Percentiles rank a stretch among this genome's conserved stretches.
These are phyloP conservation scores for Picochlorum sp. DNA, from an alignment of 139 green algal genomes.

Conservation along the genomic window DNA sequence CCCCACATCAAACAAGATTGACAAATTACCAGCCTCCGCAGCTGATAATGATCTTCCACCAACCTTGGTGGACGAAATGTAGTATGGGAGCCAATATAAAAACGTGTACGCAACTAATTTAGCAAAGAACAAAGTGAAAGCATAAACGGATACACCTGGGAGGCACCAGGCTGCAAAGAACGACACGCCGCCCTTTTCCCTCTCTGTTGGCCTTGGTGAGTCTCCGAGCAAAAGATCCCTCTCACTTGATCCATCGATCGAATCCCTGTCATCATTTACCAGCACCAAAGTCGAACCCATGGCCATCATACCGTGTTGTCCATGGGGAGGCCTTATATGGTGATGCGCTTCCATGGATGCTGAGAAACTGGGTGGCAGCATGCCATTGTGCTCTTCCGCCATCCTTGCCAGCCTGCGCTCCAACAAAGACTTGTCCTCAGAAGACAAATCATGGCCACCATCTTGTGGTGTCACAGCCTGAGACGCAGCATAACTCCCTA, in stretches of 20 bases:
- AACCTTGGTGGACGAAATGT: slow-evolving; percentile 75
- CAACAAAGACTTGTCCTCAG: slow-evolving; percentile 14
- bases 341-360: slow-evolving; percentile 20
- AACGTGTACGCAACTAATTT: slow-evolving; percentile 98
- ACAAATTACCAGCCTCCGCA: slow-evolving; percentile 68
- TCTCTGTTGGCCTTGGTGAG: neutral
- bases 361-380: slow-evolving; percentile 14
- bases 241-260: neutral
- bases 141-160: slow-evolving; percentile 78
- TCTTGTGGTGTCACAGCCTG: slow-evolving; percentile 3
- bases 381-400: slow-evolving; percentile 2
- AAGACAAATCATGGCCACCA: slow-evolving; percentile 5
- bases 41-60: slow-evolving; percentile 46
- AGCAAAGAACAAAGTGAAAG: slow-evolving; percentile 90
- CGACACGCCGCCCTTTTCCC: slow-evolving; percentile 36
- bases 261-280: slow-evolving; percentile 11
- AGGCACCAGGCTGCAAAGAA: slow-evolving; percentile 79
- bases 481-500: slow-evolving; percentile 10
- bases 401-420: slow-evolving; percentile 14
- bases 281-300: slow-evolving; percentile 27
- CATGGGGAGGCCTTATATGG: neutral
- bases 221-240: neutral
- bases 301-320: slow-evolving; percentile 21
- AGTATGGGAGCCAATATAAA: slow-evolving; percentile 96
- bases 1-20: slow-evolving; percentile 87